Base-by-base conservation (phyloP, 768 basidiomycete genomes). In the Candolleomyces eurysporus region DNA sequence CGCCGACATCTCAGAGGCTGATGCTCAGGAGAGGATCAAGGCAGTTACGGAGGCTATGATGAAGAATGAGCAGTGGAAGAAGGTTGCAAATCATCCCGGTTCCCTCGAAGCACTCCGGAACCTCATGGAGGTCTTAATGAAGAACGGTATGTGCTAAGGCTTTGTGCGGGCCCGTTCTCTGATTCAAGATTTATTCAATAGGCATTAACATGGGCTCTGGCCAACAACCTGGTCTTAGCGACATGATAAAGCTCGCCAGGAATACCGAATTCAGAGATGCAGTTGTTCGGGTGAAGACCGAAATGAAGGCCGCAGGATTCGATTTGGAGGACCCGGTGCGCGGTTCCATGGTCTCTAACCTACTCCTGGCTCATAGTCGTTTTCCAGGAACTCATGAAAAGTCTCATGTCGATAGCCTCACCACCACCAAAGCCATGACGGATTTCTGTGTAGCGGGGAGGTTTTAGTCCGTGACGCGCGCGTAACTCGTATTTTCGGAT, bases 241-340 rank as follows among this genome's bases (percentile, higher is more conserved):
- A 85, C 61, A 76, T 89, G 75, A 71, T 88, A 59, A 84, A 80
- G 63, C 74, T 90, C 52, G 73, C 82, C 30, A 70, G 78, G 32
- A 84, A 78, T 62, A 66, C 82, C 0, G 83, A 84, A 60, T 87
- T 89, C 61, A 75, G 81, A 59, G 75, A 71, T 46, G 81, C 79
- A 26, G 76, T 80, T 32, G 75, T 75, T 63, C 73, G 72, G 45
- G 74, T 87, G 6, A 72, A 76, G 55, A 76, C 77, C 14, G 85
- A 84, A 60, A 68, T 89, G 62, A 68, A 81, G 56, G 84, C 83
- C 39, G 84, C 85, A 21, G 89, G 86, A 5, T 69, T 90, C n/a
- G 82, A 89, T 67, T 58, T 87, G 40, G 71, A 70, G 40, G 81
- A 83, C 51, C 79, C 84, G 72, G 88, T 87, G 64, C 57, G 79